Percentiles rank a stretch among this genome's conserved stretches.
phyloP scores from a whole-genome alignment of 208 protist species.

The Herpetomonas tarakana region DNA sequence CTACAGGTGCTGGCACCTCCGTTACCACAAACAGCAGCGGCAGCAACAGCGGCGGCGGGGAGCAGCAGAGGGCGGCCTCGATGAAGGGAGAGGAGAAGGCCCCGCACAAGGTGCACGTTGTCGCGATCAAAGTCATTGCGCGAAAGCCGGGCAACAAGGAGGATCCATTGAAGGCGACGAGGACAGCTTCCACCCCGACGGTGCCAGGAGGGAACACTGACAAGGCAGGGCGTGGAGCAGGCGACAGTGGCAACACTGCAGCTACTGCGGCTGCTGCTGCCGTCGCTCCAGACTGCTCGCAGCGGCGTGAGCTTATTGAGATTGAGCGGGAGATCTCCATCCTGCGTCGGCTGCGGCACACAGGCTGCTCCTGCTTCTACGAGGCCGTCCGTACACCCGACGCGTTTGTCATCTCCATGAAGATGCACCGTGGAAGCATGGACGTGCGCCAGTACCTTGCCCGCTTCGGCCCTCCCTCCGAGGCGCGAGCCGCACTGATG shows the following conservation, averaged over 20 bases:
- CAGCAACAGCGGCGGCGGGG: no score
- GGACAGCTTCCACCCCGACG: slow-evolving; percentile 6
- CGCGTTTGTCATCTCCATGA: slow-evolving; percentile 79
- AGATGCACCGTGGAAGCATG: slow-evolving; percentile 56
- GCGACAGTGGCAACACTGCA: no score
- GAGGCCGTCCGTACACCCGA: slow-evolving; percentile 73
- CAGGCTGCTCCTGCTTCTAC: slow-evolving; percentile 65
- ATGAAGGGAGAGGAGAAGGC: not conserved
- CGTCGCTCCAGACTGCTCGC: slow-evolving; percentile 4
- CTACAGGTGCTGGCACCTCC: not conserved
- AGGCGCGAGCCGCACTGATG: slow-evolving; percentile 52
- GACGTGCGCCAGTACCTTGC: slow-evolving; percentile 62
- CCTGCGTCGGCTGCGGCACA: slow-evolving; percentile 59
- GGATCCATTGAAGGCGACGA: slow-evolving; percentile 3
- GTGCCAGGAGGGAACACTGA: not conserved
- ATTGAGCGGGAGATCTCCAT: slow-evolving; percentile 77
- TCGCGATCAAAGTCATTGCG: slow-evolving; percentile 64
- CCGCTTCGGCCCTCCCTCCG: slow-evolving; percentile 52
- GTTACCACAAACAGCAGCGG: not conserved
- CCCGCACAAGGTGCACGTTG: slow-evolving; percentile 15
- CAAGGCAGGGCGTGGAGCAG: not conserved
- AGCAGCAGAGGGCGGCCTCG: not conserved
- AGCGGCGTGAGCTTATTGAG: slow-evolving; percentile 42
- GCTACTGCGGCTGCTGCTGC: not conserved
- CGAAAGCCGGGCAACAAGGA: slow-evolving; percentile 26